A percentile compares a stretch with the other conserved stretches of the same genome.
Evolutionary conservation across 2,329 filamentous ascomycete species (phyloP).

Genomic region (Cladosporium phlei): DNA sequence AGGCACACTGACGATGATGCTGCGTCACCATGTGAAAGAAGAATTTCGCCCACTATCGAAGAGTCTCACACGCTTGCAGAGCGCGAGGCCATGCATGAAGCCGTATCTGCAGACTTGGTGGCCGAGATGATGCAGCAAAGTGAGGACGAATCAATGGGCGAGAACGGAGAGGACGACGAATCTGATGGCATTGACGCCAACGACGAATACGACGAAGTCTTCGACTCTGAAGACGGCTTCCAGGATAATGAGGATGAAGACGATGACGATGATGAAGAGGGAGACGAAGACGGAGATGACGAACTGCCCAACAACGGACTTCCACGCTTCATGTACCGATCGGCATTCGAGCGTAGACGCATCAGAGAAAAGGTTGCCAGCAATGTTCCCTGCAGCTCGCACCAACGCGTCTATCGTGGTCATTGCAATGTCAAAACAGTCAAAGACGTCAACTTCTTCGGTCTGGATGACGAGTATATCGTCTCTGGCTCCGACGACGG

Average conservation of each 20-base stretch:
- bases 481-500: constrained; percentile 63
- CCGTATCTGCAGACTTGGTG: constrained; percentile 16
- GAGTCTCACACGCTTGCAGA: neutral
- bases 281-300: constrained; percentile 35
- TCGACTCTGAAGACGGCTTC: constrained; percentile 26
- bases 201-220: constrained; percentile 24
- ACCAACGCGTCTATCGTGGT: constrained; percentile 55
- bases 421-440: constrained; percentile 65
- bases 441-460: constrained; percentile 66
- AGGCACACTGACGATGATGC: too few species aligned
- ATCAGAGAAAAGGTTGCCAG: constrained; percentile 50
- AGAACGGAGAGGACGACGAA: constrained; percentile 26
- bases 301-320: constrained; percentile 30
- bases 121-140: constrained; percentile 5
- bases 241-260: constrained; percentile 23
- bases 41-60: neutral
- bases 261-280: constrained; percentile 23
- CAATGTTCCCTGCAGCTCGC: constrained; percentile 51
- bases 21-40: neutral
- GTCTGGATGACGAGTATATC: constrained; percentile 63
- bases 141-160: constrained; percentile 5
- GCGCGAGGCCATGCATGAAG: constrained; percentile 10
- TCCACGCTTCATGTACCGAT: constrained; percentile 40
- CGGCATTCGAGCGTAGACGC: constrained; percentile 45
- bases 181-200: constrained; percentile 14